Evolutionary conservation across 2,329 filamentous ascomycete species (phyloP).

Genomic region (Blastomyces percursus): DNA sequence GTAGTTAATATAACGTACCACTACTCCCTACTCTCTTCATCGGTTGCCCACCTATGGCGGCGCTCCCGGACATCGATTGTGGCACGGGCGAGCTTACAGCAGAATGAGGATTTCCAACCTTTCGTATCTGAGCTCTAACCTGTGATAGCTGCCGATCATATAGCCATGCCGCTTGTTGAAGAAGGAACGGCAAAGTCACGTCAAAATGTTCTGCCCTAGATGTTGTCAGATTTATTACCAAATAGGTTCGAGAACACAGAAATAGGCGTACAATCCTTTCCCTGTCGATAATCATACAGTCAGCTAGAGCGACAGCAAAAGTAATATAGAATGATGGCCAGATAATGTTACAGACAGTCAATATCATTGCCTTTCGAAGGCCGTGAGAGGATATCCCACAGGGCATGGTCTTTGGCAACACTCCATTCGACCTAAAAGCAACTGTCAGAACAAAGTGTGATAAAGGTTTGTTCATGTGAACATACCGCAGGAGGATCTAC

Average conservation of each 20-base stretch:
- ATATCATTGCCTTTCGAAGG: constrained; percentile 69
- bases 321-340: not conserved
- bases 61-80: constrained; percentile 34
- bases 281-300: constrained; percentile 40
- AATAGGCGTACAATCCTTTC: constrained; percentile 54
- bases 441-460: constrained; percentile 14
- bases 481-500: constrained; percentile 76
- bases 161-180: constrained; percentile 88
- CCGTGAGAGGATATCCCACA: constrained; percentile 84
- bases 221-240: not conserved
- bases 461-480: constrained; percentile 9
- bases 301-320: not conserved
- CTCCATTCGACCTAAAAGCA: constrained; percentile 69
- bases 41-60: constrained; percentile 27
- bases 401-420: constrained; percentile 66
- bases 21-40: constrained; percentile 24
- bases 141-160: constrained; percentile 86
- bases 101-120: constrained; percentile 37
- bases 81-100: constrained; percentile 33
- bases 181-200: constrained; percentile 75
- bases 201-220: constrained; percentile 62
- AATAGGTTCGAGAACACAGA: not conserved
- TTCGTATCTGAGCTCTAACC: constrained; percentile 80
- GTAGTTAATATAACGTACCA: constrained; percentile 17
- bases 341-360: constrained; percentile 55